Evolutionary conservation across 2,329 filamentous ascomycete genomes (phyloP).

Genomic region (Hypoxylon rubiginosum): DNA sequence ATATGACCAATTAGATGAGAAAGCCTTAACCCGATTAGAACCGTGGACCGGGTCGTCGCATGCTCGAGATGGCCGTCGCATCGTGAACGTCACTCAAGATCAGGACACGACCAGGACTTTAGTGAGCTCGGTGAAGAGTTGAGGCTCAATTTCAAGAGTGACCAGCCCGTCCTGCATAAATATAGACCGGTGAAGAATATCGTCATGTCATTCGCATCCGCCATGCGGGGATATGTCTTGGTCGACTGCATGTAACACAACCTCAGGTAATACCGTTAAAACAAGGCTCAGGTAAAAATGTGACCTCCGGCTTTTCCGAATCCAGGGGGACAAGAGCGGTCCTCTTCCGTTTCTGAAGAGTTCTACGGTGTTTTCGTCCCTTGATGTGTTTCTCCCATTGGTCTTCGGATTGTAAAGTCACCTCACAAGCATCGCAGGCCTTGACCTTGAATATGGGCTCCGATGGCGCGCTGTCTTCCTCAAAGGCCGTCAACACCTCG

Average conservation of each 20-base stretch:
- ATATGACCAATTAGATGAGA: background rate
- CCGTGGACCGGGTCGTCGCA: background rate
- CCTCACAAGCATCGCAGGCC: slow-evolving; percentile 81
- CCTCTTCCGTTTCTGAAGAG: slow-evolving; percentile 46
- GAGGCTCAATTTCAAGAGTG: background rate
- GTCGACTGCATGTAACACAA: background rate
- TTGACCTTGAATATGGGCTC: slow-evolving; percentile 58
- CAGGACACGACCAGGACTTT: too few species aligned
- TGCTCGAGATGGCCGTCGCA: background rate
- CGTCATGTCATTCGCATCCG: background rate
- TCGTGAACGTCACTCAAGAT: background rate
- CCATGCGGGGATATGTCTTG: background rate
- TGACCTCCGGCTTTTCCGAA: background rate
- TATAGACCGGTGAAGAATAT: background rate
- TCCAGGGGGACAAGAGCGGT: slow-evolving; percentile 48
- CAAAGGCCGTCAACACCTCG: slow-evolving; percentile 70
- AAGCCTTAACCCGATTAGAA: background rate
- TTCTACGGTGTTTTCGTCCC: slow-evolving; percentile 56
- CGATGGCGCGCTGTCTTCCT: slow-evolving; percentile 66
- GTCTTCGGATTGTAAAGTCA: slow-evolving; percentile 69
- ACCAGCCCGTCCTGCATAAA: background rate
- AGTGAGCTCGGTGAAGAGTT: background rate
- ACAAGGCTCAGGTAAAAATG: background rate
- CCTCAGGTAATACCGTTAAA: background rate
- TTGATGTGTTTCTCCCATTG: slow-evolving; percentile 62